Evolutionary conservation across 805 yeast species (phyloP).

Genomic region (Pichia kluyveri): DNA sequence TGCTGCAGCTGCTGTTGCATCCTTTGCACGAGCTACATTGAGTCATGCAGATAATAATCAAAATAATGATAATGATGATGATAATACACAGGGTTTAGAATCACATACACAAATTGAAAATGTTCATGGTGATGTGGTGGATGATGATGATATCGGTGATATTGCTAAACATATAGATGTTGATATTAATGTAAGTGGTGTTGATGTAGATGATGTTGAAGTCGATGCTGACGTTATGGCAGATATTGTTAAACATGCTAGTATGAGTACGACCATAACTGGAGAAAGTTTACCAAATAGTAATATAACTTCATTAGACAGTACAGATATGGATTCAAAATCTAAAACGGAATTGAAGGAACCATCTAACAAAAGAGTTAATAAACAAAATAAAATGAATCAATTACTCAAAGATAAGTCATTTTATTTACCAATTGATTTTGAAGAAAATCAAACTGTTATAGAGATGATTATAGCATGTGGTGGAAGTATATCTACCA

Average conservation of each 20-base stretch:
- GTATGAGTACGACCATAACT: neutral
- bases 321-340: neutral
- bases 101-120: neutral
- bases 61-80: neutral
- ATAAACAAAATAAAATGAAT: neutral
- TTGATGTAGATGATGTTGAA: neutral
- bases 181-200: neutral
- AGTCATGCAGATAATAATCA: neutral
- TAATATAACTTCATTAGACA: neutral
- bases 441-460: slow-evolving; percentile 11
- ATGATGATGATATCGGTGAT: neutral
- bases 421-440: slow-evolving; percentile 14
- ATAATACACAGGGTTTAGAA: neutral
- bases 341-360: neutral
- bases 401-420: slow-evolving; percentile 7
- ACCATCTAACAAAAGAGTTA: neutral
- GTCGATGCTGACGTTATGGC: slow-evolving; percentile 5
- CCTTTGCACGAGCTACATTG: slow-evolving; percentile 5
- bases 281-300: neutral
- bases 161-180: neutral
- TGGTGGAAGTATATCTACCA: slow-evolving; percentile 17
- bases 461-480: slow-evolving; percentile 12
- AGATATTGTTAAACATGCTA: neutral
- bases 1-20: slow-evolving; percentile 4
- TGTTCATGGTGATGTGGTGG: neutral